Evolutionary conservation across 768 basidiomycete species (phyloP).

Genomic region (Rhodocollybia butyracea): DNA sequence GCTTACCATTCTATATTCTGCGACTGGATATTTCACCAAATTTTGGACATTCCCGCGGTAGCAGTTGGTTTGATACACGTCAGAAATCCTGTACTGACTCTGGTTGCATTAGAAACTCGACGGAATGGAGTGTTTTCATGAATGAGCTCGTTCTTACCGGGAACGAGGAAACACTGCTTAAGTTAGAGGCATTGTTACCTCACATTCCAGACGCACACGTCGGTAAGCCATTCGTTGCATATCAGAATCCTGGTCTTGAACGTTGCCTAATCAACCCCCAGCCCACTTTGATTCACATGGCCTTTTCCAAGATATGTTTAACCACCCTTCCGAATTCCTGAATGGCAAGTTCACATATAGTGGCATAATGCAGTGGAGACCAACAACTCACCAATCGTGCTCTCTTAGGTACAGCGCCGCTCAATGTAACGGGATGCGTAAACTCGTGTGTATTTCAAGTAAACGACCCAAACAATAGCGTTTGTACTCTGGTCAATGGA

Average conservation of each 20-base stretch:
- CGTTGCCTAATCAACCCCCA: conserved; percentile 9
- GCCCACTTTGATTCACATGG: conserved; percentile 41
- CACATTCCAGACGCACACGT: conserved; percentile 38
- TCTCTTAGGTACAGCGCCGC: conserved; percentile 47
- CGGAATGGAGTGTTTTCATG: conserved; percentile 40
- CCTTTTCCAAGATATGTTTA: conserved; percentile 39
- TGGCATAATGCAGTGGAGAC: too few species aligned
- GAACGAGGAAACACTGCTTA: conserved; percentile 31
- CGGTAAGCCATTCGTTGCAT: conserved; percentile 26
- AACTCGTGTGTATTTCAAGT: conserved; percentile 26
- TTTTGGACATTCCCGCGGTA: conserved; percentile 49
- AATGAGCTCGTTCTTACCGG: conserved; percentile 31
- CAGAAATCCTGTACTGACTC: too few species aligned
- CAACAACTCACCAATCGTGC: too few species aligned
- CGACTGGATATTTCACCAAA: conserved; percentile 42
- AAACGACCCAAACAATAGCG: conserved; percentile 24
- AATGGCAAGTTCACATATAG: too few species aligned
- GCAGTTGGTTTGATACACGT: too few species aligned
- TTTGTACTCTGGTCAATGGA: conserved; percentile 36
- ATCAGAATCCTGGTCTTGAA: not conserved
- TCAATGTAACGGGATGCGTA: conserved; percentile 40
- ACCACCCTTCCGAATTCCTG: conserved; percentile 35
- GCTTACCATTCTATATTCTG: conserved; percentile 42
- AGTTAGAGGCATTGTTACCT: conserved; percentile 30
- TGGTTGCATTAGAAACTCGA: too few species aligned